Percentiles rank a stretch among this genome's conserved stretches.
Evolutionary conservation across 2,329 filamentous ascomycete genomes (phyloP).

Genomic region (Xylaria hypoxylon): DNA sequence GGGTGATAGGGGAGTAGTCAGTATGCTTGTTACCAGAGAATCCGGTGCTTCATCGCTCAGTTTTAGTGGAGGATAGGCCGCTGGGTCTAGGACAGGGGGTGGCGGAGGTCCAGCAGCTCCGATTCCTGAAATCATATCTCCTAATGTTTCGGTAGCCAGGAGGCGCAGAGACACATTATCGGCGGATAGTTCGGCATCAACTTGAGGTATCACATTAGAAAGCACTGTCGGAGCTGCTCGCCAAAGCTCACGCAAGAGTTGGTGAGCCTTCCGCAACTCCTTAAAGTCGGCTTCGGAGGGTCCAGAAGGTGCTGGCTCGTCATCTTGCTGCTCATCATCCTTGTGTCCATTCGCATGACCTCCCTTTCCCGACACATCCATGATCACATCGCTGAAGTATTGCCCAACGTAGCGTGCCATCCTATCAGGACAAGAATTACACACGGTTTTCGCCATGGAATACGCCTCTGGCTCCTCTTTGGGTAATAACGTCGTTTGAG

Average conservation of each 20-base stretch:
- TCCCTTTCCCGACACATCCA: slow-evolving; percentile 79
- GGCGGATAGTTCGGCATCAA: slow-evolving; percentile 90
- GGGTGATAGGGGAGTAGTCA: slow-evolving; percentile 86
- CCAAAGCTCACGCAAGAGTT: slow-evolving; percentile 92
- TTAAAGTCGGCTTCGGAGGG: slow-evolving; percentile 86
- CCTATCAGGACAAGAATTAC: slow-evolving; percentile 88
- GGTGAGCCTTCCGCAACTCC: slow-evolving; percentile 90
- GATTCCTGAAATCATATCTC: slow-evolving; percentile 94
- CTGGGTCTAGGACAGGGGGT: slow-evolving; percentile 77
- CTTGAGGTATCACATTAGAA: slow-evolving; percentile 91
- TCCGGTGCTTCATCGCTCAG: slow-evolving; percentile 68
- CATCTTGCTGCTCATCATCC: slow-evolving; percentile 71
- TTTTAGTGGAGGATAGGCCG: slow-evolving; percentile 83
- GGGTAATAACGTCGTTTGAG: slow-evolving; percentile 83
- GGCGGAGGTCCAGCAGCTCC: slow-evolving; percentile 89
- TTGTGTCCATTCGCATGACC: slow-evolving; percentile 68
- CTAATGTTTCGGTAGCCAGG: slow-evolving; percentile 91
- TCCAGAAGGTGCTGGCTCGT: slow-evolving; percentile 68
- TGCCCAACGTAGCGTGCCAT: slow-evolving; percentile 95
- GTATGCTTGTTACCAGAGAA: slow-evolving; percentile 66
- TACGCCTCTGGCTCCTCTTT: slow-evolving; percentile 94
- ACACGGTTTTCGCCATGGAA: slow-evolving; percentile 95
- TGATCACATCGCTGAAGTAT: slow-evolving; percentile 96
- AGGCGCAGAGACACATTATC: slow-evolving; percentile 89
- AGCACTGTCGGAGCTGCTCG: slow-evolving; percentile 88